These are phyloP conservation scores for Vinca minor DNA, from an alignment of 257 asterid genomes.

Conservation along the genomic window DNA sequence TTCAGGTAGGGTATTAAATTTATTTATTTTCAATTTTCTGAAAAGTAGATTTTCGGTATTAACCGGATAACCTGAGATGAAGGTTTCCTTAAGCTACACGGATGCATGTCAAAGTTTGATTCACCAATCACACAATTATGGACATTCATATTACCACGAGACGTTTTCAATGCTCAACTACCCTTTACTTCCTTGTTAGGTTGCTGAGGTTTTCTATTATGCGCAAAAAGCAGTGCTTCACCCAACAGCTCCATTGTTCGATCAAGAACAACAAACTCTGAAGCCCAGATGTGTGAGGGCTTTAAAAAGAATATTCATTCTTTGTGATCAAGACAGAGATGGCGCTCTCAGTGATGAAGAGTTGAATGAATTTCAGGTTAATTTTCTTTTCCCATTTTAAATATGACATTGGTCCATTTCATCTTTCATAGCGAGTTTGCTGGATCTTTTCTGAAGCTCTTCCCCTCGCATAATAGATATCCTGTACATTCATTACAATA, in stretches of 20 bases:
- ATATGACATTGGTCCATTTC: too few species aligned
- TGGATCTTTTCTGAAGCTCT: background rate
- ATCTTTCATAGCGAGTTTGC: background rate
- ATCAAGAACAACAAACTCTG: conserved; percentile 88
- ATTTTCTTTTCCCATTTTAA: too few species aligned
- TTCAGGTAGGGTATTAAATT: conserved; percentile 54
- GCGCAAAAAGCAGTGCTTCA: conserved; percentile 96
- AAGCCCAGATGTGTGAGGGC: conserved; percentile 92
- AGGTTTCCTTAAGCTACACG: background rate
- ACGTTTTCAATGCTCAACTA: background rate
- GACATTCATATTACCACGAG: background rate
- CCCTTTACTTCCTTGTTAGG: conserved; percentile 28
- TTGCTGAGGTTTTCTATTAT: conserved; percentile 82
- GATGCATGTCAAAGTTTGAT: background rate
- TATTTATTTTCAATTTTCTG: background rate
- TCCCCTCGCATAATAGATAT: background rate
- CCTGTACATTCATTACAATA: too few species aligned
- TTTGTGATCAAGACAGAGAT: conserved; percentile 89
- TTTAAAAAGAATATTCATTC: conserved; percentile 82
- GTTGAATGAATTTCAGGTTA: conserved; percentile 95
- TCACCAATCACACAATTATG: background rate
- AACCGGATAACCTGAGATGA: background rate
- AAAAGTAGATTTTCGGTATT: background rate
- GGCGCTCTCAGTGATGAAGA: conserved; percentile 96
- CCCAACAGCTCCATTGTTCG: conserved; percentile 95